Conservation (phyloP, 148 eudicot genomes). For the Rhododendron ovatum region DNA sequence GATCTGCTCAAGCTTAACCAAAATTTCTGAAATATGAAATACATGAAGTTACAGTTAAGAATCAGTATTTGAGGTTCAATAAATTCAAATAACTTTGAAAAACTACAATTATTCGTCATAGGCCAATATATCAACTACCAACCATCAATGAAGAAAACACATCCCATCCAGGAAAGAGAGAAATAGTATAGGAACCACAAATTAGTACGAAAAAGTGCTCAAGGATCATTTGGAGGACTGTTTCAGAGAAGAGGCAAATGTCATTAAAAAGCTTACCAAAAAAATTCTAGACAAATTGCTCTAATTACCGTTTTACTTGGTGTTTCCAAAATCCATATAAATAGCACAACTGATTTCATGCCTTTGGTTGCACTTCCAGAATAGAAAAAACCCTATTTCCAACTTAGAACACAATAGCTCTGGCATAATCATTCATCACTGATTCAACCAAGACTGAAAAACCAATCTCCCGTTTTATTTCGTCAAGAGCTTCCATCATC, state of each 20-base stretch:
- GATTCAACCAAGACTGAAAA: background rate
- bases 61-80: background rate
- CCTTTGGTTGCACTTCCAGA: background rate
- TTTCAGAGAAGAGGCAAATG: background rate
- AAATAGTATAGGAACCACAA: background rate
- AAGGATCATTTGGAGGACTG: background rate
- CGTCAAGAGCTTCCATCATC: background rate
- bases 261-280: background rate
- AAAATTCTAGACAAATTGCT: background rate
- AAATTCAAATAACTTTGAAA: background rate
- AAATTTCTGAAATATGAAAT: slow-evolving; percentile 64
- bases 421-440: background rate
- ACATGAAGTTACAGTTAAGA: slow-evolving; percentile 5
- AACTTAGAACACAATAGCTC: background rate
- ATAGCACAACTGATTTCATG: background rate
- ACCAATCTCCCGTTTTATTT: background rate
- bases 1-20: slow-evolving; percentile 56
- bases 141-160: background rate
- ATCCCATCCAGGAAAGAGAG: background rate
- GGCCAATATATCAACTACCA: background rate
- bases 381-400: background rate
- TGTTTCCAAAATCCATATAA: background rate
- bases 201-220: background rate
- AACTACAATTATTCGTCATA: background rate
- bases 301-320: background rate